Evolutionary conservation across 768 basidiomycete genomes (phyloP).

Genomic region (Hortiboletus campestris): DNA sequence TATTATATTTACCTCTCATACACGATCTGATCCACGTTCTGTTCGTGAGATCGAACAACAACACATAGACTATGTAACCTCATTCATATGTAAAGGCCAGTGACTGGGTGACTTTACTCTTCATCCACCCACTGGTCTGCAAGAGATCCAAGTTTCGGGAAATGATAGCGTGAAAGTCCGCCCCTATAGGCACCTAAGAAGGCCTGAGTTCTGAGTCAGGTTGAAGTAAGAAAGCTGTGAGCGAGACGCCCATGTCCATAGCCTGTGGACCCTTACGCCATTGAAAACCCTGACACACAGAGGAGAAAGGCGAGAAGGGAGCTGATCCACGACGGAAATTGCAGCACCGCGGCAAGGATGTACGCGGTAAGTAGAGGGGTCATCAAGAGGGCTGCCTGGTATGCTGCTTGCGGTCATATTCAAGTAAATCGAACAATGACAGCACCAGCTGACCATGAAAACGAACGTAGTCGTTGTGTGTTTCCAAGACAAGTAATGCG

Average conservation of each 20-base stretch:
- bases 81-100: background rate
- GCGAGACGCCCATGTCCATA: background rate
- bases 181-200: slow-evolving; percentile 52
- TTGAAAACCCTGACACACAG: slow-evolving; percentile 42
- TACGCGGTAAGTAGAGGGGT: slow-evolving; percentile 59
- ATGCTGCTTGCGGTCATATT: slow-evolving; percentile 46
- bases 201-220: slow-evolving; percentile 28
- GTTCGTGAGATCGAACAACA: background rate
- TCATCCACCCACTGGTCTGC: slow-evolving; percentile 71
- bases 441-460: slow-evolving; percentile 61
- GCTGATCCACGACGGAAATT: slow-evolving; percentile 51
- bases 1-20: background rate
- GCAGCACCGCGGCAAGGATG: slow-evolving; percentile 52
- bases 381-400: slow-evolving; percentile 73
- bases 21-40: background rate
- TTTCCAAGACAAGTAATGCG: slow-evolving; percentile 67
- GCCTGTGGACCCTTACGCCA: slow-evolving; percentile 49
- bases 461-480: slow-evolving; percentile 71
- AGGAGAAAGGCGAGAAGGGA: slow-evolving; percentile 48
- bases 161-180: slow-evolving; percentile 51
- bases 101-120: slow-evolving; percentile 38
- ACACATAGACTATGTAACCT: background rate
- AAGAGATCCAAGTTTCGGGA: slow-evolving; percentile 61
- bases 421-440: slow-evolving; percentile 3
- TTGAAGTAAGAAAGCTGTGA: slow-evolving; percentile 14